These are phyloP conservation scores for Psilocybe azurescens DNA, from an alignment of 768 basidiomycete genomes.

Conservation along the genomic window DNA sequence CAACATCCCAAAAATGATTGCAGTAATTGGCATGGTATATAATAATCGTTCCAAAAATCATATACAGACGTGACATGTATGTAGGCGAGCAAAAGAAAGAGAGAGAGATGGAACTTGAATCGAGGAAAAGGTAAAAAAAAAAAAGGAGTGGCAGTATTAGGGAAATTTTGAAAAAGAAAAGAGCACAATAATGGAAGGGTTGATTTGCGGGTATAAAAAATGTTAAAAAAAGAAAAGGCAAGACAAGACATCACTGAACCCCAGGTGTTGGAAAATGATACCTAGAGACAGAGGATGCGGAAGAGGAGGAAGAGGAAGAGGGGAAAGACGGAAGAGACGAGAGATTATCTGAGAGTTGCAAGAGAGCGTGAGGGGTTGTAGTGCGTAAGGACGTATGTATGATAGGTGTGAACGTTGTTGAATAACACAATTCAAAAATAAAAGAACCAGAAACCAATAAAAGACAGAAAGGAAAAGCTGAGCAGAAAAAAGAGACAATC, in stretches of 20 bases:
- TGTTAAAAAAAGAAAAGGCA: background rate
- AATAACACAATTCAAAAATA: background rate
- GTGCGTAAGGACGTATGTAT: background rate
- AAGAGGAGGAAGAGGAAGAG: background rate
- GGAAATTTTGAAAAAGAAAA: background rate
- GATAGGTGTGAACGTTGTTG: background rate
- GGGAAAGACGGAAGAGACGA: background rate
- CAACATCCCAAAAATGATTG: background rate
- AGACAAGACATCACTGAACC: background rate
- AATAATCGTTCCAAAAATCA: background rate
- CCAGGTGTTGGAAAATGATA: background rate
- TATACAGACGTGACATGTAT: background rate
- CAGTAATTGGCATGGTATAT: background rate
- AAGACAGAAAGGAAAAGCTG: background rate
- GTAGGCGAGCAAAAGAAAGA: conserved; percentile 1
- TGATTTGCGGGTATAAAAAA: background rate
- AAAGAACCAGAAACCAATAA: background rate
- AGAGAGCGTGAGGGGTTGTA: background rate
- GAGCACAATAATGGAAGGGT: background rate
- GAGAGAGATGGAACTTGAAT: background rate
- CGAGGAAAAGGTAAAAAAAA: background rate
- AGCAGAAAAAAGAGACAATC: background rate
- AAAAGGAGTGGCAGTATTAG: conserved; percentile 1
- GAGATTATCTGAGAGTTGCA: background rate
- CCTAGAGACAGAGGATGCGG: background rate